Percentiles rank a stretch among this genome's conserved stretches.
These are phyloP conservation scores for Termitomyces sp. DNA, from an alignment of 768 basidiomycete species.

Conservation along the genomic window DNA sequence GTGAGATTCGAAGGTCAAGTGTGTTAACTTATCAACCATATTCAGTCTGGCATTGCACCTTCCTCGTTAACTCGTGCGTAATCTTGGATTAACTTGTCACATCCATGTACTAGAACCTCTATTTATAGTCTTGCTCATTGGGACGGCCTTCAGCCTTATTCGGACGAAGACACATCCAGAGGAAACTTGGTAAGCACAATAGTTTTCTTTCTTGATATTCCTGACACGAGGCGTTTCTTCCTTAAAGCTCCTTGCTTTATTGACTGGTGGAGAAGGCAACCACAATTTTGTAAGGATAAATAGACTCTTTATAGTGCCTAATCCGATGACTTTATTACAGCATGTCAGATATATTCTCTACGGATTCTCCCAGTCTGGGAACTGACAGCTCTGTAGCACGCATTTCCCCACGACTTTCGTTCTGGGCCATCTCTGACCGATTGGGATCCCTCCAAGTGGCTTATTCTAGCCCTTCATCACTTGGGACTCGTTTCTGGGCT, in stretches of 20 bases:
- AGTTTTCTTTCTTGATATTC: neutral
- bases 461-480: conserved; percentile 47
- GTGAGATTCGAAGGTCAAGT: conserved; percentile 12
- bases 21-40: neutral
- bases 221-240: neutral
- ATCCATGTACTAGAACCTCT: neutral
- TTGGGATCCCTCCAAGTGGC: conserved; percentile 84
- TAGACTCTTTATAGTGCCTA: neutral
- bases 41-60: conserved; percentile 68
- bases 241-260: neutral
- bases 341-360: neutral
- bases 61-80: conserved; percentile 63
- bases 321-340: neutral
- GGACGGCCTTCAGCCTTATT: conserved; percentile 76
- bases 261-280: conserved; percentile 1
- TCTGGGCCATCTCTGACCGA: conserved; percentile 54
- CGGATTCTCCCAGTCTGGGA: conserved; percentile 12
- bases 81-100: neutral
- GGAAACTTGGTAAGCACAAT: conserved; percentile 52
- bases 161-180: conserved; percentile 73
- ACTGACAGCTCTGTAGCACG: conserved; percentile 37
- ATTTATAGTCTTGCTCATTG: conserved; percentile 62
- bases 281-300: neutral
- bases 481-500: conserved; percentile 43
- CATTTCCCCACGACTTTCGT: conserved; percentile 75